Evolutionary conservation across 2,329 filamentous ascomycete genomes (phyloP).

Genomic region (Trichophyton rubrum): DNA sequence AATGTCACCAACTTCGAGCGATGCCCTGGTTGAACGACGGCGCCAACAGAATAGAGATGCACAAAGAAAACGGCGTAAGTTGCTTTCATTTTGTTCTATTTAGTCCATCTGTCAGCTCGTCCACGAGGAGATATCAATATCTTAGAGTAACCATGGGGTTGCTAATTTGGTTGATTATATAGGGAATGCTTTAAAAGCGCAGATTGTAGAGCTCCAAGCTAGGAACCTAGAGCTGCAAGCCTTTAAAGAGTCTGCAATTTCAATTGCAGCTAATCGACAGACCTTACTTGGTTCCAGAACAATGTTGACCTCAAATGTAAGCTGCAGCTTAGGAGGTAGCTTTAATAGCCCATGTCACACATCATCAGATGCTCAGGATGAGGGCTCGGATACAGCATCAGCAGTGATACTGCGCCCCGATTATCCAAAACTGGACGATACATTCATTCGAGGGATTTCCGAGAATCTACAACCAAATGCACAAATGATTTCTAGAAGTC

Average conservation of each 20-base stretch:
- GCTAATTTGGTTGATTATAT: background rate
- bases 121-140: too few species aligned
- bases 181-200: background rate
- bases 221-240: background rate
- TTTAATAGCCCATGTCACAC: background rate
- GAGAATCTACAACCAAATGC: background rate
- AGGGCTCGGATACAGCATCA: background rate
- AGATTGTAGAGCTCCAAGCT: background rate
- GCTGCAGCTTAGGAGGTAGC: background rate
- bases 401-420: background rate
- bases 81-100: background rate
- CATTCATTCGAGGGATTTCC: background rate
- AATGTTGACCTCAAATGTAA: background rate
- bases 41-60: background rate
- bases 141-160: background rate
- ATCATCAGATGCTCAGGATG: background rate
- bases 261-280: background rate
- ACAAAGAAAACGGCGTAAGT: background rate
- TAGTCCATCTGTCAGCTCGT: too few species aligned
- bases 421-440: background rate
- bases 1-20: background rate
- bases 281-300: background rate
- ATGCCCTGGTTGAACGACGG: background rate
- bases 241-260: background rate
- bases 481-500: background rate